Evolutionary conservation across 805 yeast genomes (phyloP), one percentile per base, ranked within the genome.

Genomic region (Saturnispora dispora): DNA sequence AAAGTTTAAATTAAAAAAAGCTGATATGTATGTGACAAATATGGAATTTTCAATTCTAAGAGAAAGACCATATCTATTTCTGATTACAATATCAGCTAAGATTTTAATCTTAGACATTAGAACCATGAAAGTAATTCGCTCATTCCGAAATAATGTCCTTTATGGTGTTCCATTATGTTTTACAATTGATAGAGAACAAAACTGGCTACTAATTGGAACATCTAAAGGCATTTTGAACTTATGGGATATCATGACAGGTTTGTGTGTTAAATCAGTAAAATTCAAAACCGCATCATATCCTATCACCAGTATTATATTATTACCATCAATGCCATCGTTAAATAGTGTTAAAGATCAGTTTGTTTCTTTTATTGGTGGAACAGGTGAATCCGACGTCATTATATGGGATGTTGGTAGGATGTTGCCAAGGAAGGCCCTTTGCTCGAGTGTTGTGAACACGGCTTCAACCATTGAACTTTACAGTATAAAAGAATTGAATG

Each of bases 181-280:
- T 59, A 72, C 78, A 1, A 65, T 85, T 22, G 85, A 83, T 50
- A 64, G 68, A 0, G 67, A 72, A 15, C 64, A 62, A 36, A 68
- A 76, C 5, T 88, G 96, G 88, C 62, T 87, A 1, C 63, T 87
- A 8, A 62, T 84, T 2, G 97, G 96, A 0, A 87, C 96, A 0
- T 69, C 77, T 0, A 76, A 75, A 39, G 97, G 97, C 1, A 69
- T 83, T 0, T 62, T 93, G 30, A 82, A 81, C 55, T 66, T 91
- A 15, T 89, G 96, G 95, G 96, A 89, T 63, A 57, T 86, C 35
- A 70, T 95, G 50, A 87, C 88, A 63, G 73, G 73, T 35, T 53
- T 84, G 0, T 68, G 76, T 41, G 68, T 88, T 35, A 81, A 77
- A 54, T 71, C 83, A 1, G 85, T 88, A 81, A 75, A 76, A 9